Base-by-base conservation (phyloP, 108 stramenopile species). In the Nitzschia sp. region DNA sequence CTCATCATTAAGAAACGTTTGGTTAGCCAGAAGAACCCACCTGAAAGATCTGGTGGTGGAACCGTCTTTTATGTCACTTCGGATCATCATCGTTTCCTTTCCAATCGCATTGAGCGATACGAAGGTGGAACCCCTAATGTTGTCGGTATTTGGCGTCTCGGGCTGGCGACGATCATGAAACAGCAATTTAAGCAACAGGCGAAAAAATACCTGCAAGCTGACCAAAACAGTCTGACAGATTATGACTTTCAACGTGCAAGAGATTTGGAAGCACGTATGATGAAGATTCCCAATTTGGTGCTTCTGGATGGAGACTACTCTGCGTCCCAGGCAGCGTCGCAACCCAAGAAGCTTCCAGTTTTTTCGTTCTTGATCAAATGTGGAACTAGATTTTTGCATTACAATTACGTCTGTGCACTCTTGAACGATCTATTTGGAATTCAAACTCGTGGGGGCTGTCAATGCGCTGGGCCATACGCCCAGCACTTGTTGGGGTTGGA, bases 51-150 rank as follows among this genome's bases (percentile, higher is more conserved):
- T 17, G 73, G 73, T 6, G 98, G 98, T n/a, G 99, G 99, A 34
- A 98, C 98, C 0, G 97, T 98, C 10, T 97, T 97, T 72, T 98
- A 96, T 74, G 97, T 98, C 44, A 96, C 95, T 11, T 63, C 91
- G 48, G 57, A 75, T 50, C 80, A 87, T 62, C 98, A 98, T 76
- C 83, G 96, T 37, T 99, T 96, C 69, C 65, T 94, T 50, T 88
- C 92, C 54, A 95, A 99, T 79, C 91, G 91, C 24, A 89, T 95
- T 10, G 97, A 98, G 70, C 72, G 98, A 53, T 97, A 97, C 70
- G 98, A 99, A 80, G 98, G 96, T 0, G 98, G 98, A 9, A 96
- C 97, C n/a, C 97, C 97, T 0, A 87, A 97, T 72, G 86, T 98
- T 3, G 70, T 94, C 37, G 96, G 96, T 8, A 86, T 94, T 64